Evolutionary conservation across 202 grass and related monocot species (phyloP), one percentile per base, ranked within the genome.

Genomic region (Dendrocalamus latiflorus): DNA sequence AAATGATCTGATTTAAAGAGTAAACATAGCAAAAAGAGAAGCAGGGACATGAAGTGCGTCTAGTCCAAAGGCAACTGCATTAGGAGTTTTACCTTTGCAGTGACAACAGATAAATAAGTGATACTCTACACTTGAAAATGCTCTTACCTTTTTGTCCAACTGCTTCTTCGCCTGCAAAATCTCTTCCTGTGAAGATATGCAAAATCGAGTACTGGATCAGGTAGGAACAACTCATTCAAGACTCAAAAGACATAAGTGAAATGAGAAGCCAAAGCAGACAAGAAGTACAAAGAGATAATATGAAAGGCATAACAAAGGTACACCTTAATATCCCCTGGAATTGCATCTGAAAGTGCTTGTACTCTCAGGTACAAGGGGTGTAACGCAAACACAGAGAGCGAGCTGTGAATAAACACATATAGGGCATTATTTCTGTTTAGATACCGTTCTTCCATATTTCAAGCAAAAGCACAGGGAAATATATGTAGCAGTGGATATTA

Each of bases 311-410:
- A 85, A 86, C 20, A n/a, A 84, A 72, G 50, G 54, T 43, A 81
- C 28, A 94, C 92, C 96, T 91, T 95, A 81, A 99, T 65, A 70
- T 95, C 86, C 6, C 76, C 83, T 54, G 93, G 96, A 86, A 99
- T 90, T 75, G 89, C 73, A 72, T 90, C 84, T 79, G 96, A 99
- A 84, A 99, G 91, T 43, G 89, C 83, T 83, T 95, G 93, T 78
- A 99, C 93, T 79, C 96, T 93, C 85, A 99, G 86, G 74, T 99
- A 99, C 41, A 99, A 70, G 38, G 96, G 96, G 84, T 99, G 96
- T 79, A 99, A 68, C 0, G 96, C 91, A 90, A 95, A 93, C 65
- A 99, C 96, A 83, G 96, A 99, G 58, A 99, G 96, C 50, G 96
- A 99, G 70, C 96, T 99, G 89, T 68, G 68, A 89, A 83, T 85